Conservation (phyloP, 73 alveolate species). For the Tetrahymena malaccensis region DNA sequence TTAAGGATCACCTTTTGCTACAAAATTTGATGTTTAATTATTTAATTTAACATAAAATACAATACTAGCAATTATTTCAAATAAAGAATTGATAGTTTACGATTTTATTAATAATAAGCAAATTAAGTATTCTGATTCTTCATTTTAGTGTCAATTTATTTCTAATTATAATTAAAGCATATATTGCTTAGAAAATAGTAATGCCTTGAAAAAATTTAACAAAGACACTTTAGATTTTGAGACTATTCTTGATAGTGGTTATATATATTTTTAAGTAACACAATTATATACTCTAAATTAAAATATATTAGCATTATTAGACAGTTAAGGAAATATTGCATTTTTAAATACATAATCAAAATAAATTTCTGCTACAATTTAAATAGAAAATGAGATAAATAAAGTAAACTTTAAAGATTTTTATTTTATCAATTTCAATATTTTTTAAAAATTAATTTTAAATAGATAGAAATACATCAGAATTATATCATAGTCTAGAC, state of each 20-base stretch:
- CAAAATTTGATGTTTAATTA: neutral
- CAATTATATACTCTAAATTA: neutral
- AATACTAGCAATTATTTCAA: neutral
- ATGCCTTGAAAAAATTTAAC: neutral
- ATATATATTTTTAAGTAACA: neutral
- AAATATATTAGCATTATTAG: neutral
- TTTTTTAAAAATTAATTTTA: too few species aligned
- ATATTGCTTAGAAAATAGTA: neutral
- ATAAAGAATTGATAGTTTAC: neutral
- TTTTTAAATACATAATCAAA: neutral
- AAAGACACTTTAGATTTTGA: neutral
- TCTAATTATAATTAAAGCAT: neutral
- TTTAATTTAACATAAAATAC: neutral
- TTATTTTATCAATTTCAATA: neutral
- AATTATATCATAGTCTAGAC: too few species aligned
- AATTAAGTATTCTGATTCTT: neutral
- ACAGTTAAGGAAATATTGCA: neutral
- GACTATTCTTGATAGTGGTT: neutral
- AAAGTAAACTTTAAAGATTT: neutral
- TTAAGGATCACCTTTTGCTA: neutral
- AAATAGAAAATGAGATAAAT: neutral
- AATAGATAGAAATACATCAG: too few species aligned
- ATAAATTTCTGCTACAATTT: neutral
- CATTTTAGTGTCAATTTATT: neutral
- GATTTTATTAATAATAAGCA: neutral